Evolutionary conservation across 495 filamentous ascomycete species (phyloP), one percentile per base, ranked within the genome.

Genomic region (Echria macrotheca): DNA sequence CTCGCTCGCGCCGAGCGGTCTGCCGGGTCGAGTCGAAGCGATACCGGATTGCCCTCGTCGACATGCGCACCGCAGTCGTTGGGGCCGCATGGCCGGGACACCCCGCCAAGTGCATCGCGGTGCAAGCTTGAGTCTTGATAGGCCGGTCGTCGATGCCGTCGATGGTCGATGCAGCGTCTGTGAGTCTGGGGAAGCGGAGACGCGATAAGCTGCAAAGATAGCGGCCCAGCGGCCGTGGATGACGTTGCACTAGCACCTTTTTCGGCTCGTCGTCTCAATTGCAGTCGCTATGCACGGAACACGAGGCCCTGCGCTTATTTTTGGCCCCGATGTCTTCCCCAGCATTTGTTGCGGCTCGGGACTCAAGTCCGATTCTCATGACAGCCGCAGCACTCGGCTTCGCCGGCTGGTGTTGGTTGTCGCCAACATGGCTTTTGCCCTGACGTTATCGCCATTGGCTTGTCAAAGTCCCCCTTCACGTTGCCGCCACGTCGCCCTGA

Each of bases 131-230:
- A 14, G 4, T 21, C 14, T 31, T 51, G 48, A 51, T 51, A 36
- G 48, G 48, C 11, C 23, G 19, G 40, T 21, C 25, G 17, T 12
- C 38, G 15, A 22, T 31, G 37, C 26, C n/a, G 9, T 10, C 24
- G 6, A 10, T n/a, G n/a, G n/a, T n/a, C n/a, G 28, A 31, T 31
- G 28, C 28, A 31, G 28, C 28, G 7, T 26, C 9, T 19, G 23
- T 31, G 17, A 44, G 31, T 51, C 48, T 51, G 48, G 48, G 48
- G 48, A 44, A 51, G 29, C 31, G 39, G 39, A 44, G 39, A 14
- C 39, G 40, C 48, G 48, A 51, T 51, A 51, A 44, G 48, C 37
- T 23, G 32, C 5, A 29, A 18, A 43, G 38, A 50, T 50, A 50
- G 48, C 38, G 37, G 28, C 33, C 38, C 48, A n/a, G 43, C 39